Evolutionary conservation across 169 alveolate species (phyloP).

Genomic region (Eimeria acervulina): DNA sequence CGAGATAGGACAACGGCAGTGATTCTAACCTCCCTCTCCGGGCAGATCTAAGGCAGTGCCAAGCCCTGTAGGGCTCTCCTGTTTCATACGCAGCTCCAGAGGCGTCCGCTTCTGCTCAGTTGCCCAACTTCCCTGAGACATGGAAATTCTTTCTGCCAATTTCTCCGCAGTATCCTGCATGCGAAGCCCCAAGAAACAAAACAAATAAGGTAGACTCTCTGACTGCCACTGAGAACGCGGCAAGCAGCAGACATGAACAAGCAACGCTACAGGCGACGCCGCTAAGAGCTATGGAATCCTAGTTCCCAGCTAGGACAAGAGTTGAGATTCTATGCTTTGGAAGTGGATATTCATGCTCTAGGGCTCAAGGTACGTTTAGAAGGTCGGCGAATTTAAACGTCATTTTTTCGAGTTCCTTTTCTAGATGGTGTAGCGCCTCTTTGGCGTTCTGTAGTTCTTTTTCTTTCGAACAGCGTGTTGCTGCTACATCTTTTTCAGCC

Average conservation of each 20-base stretch:
- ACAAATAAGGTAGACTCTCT: background rate
- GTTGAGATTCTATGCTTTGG: background rate
- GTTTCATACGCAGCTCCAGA: constrained; percentile 45
- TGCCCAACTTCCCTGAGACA: constrained; percentile 74
- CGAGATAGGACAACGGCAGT: background rate
- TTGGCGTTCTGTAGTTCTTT: constrained; percentile 45
- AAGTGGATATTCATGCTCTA: background rate
- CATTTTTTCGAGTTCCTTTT: constrained; percentile 42
- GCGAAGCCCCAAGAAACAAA: background rate
- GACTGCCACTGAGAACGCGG: background rate
- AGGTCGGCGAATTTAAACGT: constrained; percentile 57
- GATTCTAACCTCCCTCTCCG: background rate
- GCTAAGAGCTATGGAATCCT: background rate
- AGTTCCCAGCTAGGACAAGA: no score
- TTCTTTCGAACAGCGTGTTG: constrained; percentile 43
- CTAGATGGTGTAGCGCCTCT: constrained; percentile 40
- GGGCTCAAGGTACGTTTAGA: constrained; percentile 13
- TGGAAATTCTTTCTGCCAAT: constrained; percentile 44
- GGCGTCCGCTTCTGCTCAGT: constrained; percentile 66
- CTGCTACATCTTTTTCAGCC: constrained; percentile 44
- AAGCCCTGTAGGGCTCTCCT: background rate
- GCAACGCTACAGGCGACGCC: background rate
- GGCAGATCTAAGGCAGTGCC: background rate
- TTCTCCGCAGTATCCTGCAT: constrained; percentile 61
- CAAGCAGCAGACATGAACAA: background rate